Conservation (phyloP, 768 basidiomycete species). For the Rubroboletus pulcherrimus region DNA sequence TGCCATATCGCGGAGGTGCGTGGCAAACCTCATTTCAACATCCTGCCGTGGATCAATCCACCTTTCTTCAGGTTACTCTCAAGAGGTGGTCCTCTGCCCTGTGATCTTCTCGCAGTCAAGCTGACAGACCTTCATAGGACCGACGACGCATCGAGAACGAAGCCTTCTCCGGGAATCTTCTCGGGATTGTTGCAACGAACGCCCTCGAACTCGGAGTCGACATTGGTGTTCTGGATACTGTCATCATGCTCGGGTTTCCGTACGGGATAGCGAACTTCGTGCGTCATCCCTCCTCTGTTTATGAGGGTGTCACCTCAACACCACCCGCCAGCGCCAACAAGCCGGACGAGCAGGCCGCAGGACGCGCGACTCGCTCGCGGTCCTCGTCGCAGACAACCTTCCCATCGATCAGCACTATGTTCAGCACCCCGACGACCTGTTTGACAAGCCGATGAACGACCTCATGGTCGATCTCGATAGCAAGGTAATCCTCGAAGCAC, state of each 20-base stretch:
- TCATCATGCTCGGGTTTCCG: conserved; percentile 87
- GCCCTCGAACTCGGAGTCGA: conserved; percentile 91
- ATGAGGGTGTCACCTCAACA: background rate
- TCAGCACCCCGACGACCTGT: conserved; percentile 65
- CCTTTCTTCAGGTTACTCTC: conserved; percentile 58
- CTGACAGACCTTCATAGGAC: conserved; percentile 44
- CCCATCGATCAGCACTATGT: conserved; percentile 77
- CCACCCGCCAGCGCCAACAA: conserved; percentile 67
- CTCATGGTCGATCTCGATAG: conserved; percentile 71
- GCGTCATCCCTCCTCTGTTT: conserved; percentile 20
- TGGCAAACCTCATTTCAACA: background rate
- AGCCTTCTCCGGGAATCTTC: conserved; percentile 77
- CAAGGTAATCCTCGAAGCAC: conserved; percentile 73
- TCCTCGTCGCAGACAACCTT: conserved; percentile 64
- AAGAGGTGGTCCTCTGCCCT: conserved; percentile 42
- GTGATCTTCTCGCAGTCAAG: background rate
- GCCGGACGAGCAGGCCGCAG: conserved; percentile 83
- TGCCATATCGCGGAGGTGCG: conserved; percentile 80
- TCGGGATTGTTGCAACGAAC: conserved; percentile 88
- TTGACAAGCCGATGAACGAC: conserved; percentile 56
- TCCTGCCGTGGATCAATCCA: background rate
- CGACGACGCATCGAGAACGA: conserved; percentile 80
- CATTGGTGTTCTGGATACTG: conserved; percentile 83
- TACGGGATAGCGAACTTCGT: conserved; percentile 78
- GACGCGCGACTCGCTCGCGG: conserved; percentile 70